A percentile compares a stretch with the other conserved stretches of the same genome.
Evolutionary conservation across 129 eudicot species (phyloP).

Genomic region (Chrysanthemum seticuspe): DNA sequence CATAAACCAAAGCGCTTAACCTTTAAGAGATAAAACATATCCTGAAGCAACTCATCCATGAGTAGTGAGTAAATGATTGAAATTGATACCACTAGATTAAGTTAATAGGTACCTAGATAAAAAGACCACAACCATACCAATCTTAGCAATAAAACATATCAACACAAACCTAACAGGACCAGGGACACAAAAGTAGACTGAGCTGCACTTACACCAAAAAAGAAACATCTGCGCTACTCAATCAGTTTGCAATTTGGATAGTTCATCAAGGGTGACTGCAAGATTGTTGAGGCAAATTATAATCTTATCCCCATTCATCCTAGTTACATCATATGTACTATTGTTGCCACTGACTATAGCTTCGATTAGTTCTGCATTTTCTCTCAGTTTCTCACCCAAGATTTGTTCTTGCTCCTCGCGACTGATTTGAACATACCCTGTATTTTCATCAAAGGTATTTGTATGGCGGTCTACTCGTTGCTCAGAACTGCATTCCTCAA

Average conservation of each 20-base stretch:
- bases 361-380: constrained; percentile 52
- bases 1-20: not conserved
- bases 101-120: not conserved
- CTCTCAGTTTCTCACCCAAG: constrained; percentile 46
- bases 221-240: not conserved
- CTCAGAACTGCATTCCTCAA: constrained; percentile 33
- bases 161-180: constrained; percentile 4
- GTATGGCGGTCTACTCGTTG: constrained; percentile 11
- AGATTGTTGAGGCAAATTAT: constrained; percentile 49
- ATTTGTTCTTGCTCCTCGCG: constrained; percentile 37
- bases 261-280: constrained; percentile 46
- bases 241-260: constrained; percentile 35
- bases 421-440: constrained; percentile 18
- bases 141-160: not conserved
- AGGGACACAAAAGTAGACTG: not conserved
- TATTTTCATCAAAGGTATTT: constrained; percentile 6
- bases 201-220: not conserved
- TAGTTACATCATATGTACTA: constrained; percentile 22
- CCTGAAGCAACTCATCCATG: not conserved
- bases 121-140: not conserved
- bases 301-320: constrained; percentile 59
- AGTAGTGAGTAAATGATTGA: not conserved
- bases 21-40: not conserved
- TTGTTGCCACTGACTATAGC: constrained; percentile 39
- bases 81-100: not conserved